Conservation (phyloP, 139 green algal species). For the Coelastrella sp. region DNA sequence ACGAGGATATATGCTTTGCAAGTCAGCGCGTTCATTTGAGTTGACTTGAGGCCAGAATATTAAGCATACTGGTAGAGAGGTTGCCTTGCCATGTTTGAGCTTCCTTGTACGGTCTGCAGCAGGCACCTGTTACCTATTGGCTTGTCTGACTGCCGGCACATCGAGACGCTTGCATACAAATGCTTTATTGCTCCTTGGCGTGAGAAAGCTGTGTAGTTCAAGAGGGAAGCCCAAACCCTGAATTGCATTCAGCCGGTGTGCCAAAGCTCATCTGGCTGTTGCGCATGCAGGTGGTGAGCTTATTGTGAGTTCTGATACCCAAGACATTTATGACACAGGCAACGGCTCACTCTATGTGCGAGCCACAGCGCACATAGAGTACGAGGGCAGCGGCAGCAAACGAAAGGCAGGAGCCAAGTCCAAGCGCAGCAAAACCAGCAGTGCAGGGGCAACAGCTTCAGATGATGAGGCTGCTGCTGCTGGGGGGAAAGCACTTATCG, state of each 20-base stretch:
- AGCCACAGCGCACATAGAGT: slow-evolving; percentile 80
- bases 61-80: no score
- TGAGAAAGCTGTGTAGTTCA: no score
- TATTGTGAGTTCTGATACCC: slow-evolving; percentile 64
- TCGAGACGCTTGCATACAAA: no score
- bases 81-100: no score
- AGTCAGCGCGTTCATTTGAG: no score
- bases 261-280: background rate
- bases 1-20: background rate
- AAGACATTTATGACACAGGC: slow-evolving; percentile 79
- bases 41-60: no score
- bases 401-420: background rate
- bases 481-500: slow-evolving; percentile 61
- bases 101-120: no score
- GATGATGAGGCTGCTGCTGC: slow-evolving; percentile 30
- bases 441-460: background rate
- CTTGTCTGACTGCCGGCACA: background rate
- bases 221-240: no score
- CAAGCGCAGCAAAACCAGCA: slow-evolving; percentile 5
- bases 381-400: slow-evolving; percentile 4
- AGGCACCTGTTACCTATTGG: no score
- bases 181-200: no score
- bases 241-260: no score
- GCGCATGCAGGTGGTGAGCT: slow-evolving; percentile 74
- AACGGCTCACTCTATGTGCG: slow-evolving; percentile 80